These are phyloP conservation scores for Dichotomopilus funicola DNA, from an alignment of 2,329 filamentous ascomycete genomes.

Conservation along the genomic window DNA sequence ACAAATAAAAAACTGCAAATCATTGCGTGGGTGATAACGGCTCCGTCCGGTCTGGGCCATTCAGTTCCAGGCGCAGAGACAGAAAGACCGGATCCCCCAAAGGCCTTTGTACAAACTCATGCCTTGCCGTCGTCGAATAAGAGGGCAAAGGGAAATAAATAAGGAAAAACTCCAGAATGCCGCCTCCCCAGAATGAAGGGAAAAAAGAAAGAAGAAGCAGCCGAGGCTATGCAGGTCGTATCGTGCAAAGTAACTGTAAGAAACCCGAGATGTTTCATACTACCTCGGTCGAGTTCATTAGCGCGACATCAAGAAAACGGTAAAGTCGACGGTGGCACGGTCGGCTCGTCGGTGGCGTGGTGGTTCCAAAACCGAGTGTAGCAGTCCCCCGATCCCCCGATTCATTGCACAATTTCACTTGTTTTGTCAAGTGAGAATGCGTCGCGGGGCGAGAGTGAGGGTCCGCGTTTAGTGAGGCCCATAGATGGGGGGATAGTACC, in stretches of 20 bases:
- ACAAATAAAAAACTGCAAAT: not conserved
- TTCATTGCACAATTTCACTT: too few relatives aligned
- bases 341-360: not conserved
- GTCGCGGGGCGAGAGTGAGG: too few relatives aligned
- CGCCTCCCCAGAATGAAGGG: constrained; percentile 5
- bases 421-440: too few relatives aligned
- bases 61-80: too few relatives aligned
- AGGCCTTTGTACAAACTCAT: not conserved
- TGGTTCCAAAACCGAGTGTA: not conserved
- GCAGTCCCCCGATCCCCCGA: too few relatives aligned
- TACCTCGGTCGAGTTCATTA: constrained; percentile 14
- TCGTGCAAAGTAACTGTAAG: constrained; percentile 3
- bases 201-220: not conserved
- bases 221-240: constrained; percentile 16
- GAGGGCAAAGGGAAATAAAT: not conserved
- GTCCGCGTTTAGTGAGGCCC: too few relatives aligned
- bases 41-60: not conserved
- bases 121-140: not conserved
- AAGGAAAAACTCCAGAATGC: constrained; percentile 7
- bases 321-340: not conserved
- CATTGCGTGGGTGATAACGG: not conserved
- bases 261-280: constrained; percentile 9
- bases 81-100: not conserved
- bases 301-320: not conserved
- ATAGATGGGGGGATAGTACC: constrained; percentile 18